Percentiles rank a stretch among this genome's conserved stretches.
Evolutionary conservation across 768 basidiomycete genomes (phyloP).

Genomic region (Porphyrellus cyaneotinctus): DNA sequence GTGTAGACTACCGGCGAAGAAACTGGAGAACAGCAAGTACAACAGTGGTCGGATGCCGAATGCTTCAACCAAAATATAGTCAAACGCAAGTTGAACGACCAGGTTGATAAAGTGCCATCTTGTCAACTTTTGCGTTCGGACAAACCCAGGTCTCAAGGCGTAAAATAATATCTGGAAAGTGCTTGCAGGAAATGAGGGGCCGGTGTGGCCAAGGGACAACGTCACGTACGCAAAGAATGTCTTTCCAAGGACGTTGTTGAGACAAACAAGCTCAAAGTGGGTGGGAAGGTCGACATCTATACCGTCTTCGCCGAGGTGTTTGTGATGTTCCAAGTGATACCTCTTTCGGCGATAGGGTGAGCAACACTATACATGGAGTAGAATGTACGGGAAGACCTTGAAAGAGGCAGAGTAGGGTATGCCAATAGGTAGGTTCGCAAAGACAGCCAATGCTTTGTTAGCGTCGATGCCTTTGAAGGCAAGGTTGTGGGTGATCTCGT

Average conservation of each 20-base stretch:
- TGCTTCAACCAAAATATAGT: constrained; percentile 57
- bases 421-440: constrained; percentile 91
- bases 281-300: constrained; percentile 96
- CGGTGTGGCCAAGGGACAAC: background rate
- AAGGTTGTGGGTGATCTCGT: constrained; percentile 97
- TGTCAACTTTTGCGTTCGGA: constrained; percentile 77
- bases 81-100: constrained; percentile 61
- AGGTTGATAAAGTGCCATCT: constrained; percentile 85
- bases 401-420: constrained; percentile 94
- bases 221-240: constrained; percentile 87
- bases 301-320: constrained; percentile 91
- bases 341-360: constrained; percentile 40
- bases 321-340: constrained; percentile 97
- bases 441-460: constrained; percentile 86
- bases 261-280: constrained; percentile 70
- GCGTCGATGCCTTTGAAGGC: constrained; percentile 79
- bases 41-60: constrained; percentile 51
- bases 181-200: constrained; percentile 38
- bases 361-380: background rate
- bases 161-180: constrained; percentile 99
- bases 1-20: constrained; percentile 95
- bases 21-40: constrained; percentile 85
- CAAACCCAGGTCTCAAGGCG: constrained; percentile 90
- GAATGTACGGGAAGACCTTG: constrained; percentile 53
- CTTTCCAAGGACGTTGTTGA: constrained; percentile 96